A percentile compares a stretch with the other conserved stretches of the same genome.
These are phyloP conservation scores for Clonostachys byssicola DNA, from an alignment of 2,329 filamentous ascomycete species.

Conservation along the genomic window DNA sequence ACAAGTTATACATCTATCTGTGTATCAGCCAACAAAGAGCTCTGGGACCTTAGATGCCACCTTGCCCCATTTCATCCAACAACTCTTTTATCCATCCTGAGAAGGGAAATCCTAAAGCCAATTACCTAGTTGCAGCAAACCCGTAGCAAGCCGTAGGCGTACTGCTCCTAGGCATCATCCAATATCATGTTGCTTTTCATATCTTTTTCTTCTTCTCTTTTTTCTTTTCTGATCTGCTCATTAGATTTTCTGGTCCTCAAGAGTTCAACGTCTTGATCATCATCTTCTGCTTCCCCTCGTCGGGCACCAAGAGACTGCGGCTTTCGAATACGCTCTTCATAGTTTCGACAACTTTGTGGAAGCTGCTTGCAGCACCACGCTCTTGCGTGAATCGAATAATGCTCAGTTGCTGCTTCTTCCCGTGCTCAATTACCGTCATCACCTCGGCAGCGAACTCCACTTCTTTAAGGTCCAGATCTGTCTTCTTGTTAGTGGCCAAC, in stretches of 20 bases:
- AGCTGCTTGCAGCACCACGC: conserved; percentile 85
- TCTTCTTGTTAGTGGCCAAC: conserved; percentile 10
- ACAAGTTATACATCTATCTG: no score
- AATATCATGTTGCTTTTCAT: background rate
- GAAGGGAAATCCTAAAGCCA: background rate
- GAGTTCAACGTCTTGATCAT: conserved; percentile 67
- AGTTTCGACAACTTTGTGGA: conserved; percentile 77
- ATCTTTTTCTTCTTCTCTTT: background rate
- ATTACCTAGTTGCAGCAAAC: background rate
- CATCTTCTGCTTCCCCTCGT: conserved; percentile 63
- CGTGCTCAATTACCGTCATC: conserved; percentile 85
- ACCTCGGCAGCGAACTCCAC: conserved; percentile 86
- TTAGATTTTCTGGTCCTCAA: conserved; percentile 17
- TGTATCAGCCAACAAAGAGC: no score
- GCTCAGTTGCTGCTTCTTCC: conserved; percentile 69
- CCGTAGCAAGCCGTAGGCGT: background rate
- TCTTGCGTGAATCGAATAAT: conserved; percentile 86
- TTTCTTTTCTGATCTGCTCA: background rate
- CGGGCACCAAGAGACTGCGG: conserved; percentile 64
- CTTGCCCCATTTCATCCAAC: background rate
- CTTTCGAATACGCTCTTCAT: conserved; percentile 64
- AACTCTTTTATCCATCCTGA: background rate
- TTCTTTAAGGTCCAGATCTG: conserved; percentile 77
- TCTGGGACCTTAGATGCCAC: background rate
- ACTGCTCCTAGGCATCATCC: background rate